Base-by-base conservation (phyloP, 164 flowering plant genomes). In the Magnolia changhungtana region DNA sequence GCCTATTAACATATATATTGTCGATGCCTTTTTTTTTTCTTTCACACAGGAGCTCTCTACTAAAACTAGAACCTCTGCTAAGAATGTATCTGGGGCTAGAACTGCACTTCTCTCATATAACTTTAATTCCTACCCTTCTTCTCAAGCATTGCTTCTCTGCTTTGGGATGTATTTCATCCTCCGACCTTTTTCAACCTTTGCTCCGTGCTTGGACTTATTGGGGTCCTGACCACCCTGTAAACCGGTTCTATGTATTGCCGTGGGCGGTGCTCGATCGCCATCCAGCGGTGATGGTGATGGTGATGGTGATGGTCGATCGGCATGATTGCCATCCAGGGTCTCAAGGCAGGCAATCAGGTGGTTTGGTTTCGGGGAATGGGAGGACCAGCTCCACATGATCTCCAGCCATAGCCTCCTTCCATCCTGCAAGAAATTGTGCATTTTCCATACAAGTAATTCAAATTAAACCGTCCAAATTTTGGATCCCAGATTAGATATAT, bases 341-440 rank as follows among this genome's bases (percentile, higher is more conserved):
- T 83, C 86, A 1, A 76, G 64, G 75, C 51, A 27, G n/a, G n/a
- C n/a, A n/a, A 27, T 74, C 86, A 23, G 84, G 79, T 78, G 82
- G 75, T 66, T 84, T 84, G 20, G 79, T 24, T 70, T 82, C 85
- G 4, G 87, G 76, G 31, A 2, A 29, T 20, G 83, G 81, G 21
- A 92, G 78, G 59, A 85, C 85, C 73, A 94, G 75, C 75, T 51
- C 80, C 78, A 90, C 91, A 77, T 92, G 98, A 20, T 92, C 97
- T 13, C 82, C 77, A 27, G 90, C 76, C 52, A 90, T 82, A 69
- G 94, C 95, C 77, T 87, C 92, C 83, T 91, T 87, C 98, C 98
- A 94, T 81, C 98, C 98, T 94, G 80, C 80, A 81, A 18, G 16
- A 81, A 29, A 29, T 29, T 29, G 31, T 29, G 31, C 31, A 29